Evolutionary conservation across 495 filamentous ascomycete species (phyloP).

Genomic region (Penicillium egyptiacum): DNA sequence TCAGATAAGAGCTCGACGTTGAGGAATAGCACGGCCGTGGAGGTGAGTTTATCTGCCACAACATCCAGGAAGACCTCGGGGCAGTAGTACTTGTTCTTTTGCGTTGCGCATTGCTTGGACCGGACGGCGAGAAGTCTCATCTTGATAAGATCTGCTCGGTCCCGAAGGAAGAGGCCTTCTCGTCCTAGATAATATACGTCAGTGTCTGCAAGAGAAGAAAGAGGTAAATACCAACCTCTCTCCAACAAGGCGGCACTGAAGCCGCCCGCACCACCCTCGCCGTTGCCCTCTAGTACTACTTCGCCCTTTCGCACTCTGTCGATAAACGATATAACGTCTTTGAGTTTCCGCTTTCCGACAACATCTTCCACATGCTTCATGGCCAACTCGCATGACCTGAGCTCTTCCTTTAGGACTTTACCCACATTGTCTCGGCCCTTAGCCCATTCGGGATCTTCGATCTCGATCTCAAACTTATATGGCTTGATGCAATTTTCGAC

Average conservation of each 20-base stretch:
- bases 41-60: constrained; percentile 90
- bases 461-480: constrained; percentile 95
- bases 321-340: constrained; percentile 87
- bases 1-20: constrained; percentile 96
- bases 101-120: constrained; percentile 77
- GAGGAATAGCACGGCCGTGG: constrained; percentile 93
- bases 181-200: constrained; percentile 58
- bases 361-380: constrained; percentile 69
- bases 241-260: constrained; percentile 80
- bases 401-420: constrained; percentile 76
- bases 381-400: constrained; percentile 77
- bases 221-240: constrained; percentile 58
- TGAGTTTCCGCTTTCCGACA: constrained; percentile 77
- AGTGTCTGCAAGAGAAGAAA: constrained; percentile 13
- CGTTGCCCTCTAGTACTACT: constrained; percentile 77
- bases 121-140: constrained; percentile 86
- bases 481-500: constrained; percentile 99
- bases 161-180: constrained; percentile 89
- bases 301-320: constrained; percentile 85
- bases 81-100: constrained; percentile 91
- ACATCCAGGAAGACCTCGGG: constrained; percentile 97
- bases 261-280: constrained; percentile 81
- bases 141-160: constrained; percentile 82
- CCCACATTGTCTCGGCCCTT: constrained; percentile 77
- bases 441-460: constrained; percentile 85